Percentiles rank a stretch among this genome's conserved stretches.
Evolutionary conservation across 352 stramenopile species (phyloP).

Genomic region (Pythium coloratum): DNA sequence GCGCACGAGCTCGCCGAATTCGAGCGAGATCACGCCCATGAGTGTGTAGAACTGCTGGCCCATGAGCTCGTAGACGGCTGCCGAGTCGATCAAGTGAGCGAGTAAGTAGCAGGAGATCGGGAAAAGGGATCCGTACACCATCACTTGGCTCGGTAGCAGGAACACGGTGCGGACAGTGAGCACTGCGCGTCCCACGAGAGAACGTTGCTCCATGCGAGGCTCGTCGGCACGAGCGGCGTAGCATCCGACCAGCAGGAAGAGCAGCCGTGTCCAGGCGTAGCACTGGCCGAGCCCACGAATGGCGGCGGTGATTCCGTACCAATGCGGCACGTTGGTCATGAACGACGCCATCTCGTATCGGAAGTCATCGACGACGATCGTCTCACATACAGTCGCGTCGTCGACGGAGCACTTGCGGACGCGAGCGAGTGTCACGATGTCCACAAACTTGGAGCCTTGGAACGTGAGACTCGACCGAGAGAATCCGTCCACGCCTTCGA

Average conservation of each 20-base stretch:
- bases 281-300: slow-evolving; percentile 33
- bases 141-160: slow-evolving; percentile 33
- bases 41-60: slow-evolving; percentile 26
- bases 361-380: slow-evolving; percentile 28
- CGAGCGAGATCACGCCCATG: slow-evolving; percentile 15
- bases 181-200: neutral
- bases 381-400: neutral
- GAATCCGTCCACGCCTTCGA: slow-evolving; percentile 27
- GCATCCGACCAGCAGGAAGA: slow-evolving; percentile 32
- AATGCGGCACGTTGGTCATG: slow-evolving; percentile 28
- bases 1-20: slow-evolving; percentile 15
- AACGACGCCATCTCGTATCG: slow-evolving; percentile 37
- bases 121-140: slow-evolving; percentile 36
- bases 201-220: neutral
- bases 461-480: slow-evolving; percentile 15
- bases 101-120: slow-evolving; percentile 35
- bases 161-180: slow-evolving; percentile 25
- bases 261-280: slow-evolving; percentile 36
- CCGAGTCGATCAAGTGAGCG: slow-evolving; percentile 34
- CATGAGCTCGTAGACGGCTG: slow-evolving; percentile 26
- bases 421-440: slow-evolving; percentile 24
- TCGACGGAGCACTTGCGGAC: neutral
- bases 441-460: slow-evolving; percentile 15
- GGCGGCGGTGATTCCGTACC: slow-evolving; percentile 31
- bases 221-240: slow-evolving; percentile 19